phyloP scores from a whole-genome alignment of 2,329 filamentous ascomycete species.

The Botrytis medusae region DNA sequence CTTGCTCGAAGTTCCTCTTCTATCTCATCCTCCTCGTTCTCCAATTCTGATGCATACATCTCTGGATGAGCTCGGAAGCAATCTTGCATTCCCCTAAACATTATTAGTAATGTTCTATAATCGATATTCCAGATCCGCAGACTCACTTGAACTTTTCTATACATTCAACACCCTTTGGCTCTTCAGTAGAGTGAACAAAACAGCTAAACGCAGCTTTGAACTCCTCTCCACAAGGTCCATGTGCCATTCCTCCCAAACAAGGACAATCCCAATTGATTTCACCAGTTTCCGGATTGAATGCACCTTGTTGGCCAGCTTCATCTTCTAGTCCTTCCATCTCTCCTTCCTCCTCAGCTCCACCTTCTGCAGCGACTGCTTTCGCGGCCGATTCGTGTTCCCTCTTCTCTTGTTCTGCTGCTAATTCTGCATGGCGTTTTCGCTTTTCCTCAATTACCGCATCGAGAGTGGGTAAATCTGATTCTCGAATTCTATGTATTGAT shows the following conservation, averaged over 20 bases:
- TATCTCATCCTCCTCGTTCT: conserved; percentile 68
- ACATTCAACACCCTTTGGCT: conserved; percentile 97
- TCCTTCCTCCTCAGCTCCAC: conserved; percentile 28
- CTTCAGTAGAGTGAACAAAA: conserved; percentile 92
- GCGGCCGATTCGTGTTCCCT: conserved; percentile 28
- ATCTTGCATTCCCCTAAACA: conserved; percentile 83
- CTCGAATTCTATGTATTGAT: conserved; percentile 40
- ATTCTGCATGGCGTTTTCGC: conserved; percentile 43
- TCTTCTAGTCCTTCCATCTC: conserved; percentile 64
- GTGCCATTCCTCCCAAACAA: conserved; percentile 93
- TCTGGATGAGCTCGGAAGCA: conserved; percentile 94
- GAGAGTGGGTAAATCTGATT: conserved; percentile 61
- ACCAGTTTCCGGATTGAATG: conserved; percentile 96
- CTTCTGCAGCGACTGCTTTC: conserved; percentile 28
- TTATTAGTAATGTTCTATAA: conserved; percentile 29
- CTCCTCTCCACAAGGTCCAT: conserved; percentile 92
- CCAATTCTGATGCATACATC: conserved; percentile 84
- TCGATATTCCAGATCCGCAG: background rate
- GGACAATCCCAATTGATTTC: conserved; percentile 99
- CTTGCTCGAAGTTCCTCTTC: conserved; percentile 37
- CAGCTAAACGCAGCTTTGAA: conserved; percentile 97
- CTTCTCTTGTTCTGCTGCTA: conserved; percentile 34
- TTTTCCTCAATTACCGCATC: conserved; percentile 67
- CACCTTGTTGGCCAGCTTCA: conserved; percentile 82
- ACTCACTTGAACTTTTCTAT: conserved; percentile 95